These are phyloP conservation scores for Calonectria crousiana DNA, from an alignment of 2,329 filamentous ascomycete species.

Conservation along the genomic window DNA sequence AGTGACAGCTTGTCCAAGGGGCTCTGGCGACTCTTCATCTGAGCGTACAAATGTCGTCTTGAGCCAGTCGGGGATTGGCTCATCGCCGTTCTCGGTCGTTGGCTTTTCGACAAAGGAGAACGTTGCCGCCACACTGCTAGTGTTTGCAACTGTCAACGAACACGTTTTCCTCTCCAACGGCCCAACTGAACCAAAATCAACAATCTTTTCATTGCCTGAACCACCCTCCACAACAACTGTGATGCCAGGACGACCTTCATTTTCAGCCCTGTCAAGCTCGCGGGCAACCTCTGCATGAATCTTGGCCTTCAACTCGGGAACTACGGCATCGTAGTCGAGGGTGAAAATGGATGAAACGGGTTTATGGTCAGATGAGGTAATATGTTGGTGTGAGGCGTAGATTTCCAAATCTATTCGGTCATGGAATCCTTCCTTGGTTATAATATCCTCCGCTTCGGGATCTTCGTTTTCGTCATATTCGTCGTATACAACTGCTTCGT, in stretches of 20 bases:
- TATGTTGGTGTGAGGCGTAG: conserved; percentile 89
- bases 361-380: conserved; percentile 96
- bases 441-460: conserved; percentile 59
- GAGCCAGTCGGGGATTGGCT: conserved; percentile 73
- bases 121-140: conserved; percentile 82
- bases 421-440: conserved; percentile 69
- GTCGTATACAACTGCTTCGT: conserved; percentile 65
- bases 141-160: conserved; percentile 90
- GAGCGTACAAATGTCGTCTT: conserved; percentile 70
- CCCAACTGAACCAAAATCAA: conserved; percentile 83
- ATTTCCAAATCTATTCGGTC: conserved; percentile 70
- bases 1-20: conserved; percentile 66
- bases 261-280: conserved; percentile 90
- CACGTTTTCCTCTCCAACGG: conserved; percentile 76
- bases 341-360: conserved; percentile 87
- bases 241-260: conserved; percentile 85
- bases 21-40: conserved; percentile 47
- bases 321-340: conserved; percentile 86
- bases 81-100: conserved; percentile 57
- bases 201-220: conserved; percentile 61
- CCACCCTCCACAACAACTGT: conserved; percentile 81
- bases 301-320: conserved; percentile 85
- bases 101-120: conserved; percentile 85
- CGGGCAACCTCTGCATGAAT: conserved; percentile 89
- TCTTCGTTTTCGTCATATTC: conserved; percentile 66